Base-by-base conservation (phyloP, 164 flowering plant species). In the Vitis amurensis region DNA sequence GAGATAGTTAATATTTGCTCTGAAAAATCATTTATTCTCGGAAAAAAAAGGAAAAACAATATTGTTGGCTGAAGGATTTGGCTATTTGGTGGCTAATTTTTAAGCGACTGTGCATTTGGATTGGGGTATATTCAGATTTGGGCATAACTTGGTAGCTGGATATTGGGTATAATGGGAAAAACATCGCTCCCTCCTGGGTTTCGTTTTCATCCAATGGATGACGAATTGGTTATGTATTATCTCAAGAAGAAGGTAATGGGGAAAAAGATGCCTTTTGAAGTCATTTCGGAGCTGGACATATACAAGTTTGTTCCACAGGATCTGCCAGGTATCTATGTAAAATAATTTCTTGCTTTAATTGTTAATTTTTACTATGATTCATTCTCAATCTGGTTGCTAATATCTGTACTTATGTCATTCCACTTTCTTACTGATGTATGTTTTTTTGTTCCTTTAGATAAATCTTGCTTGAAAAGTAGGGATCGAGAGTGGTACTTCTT, bases 191-290 rank as follows among this genome's bases (percentile, higher is more conserved):
- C 83, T 48, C 99, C 98, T 0, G 99, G 99, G 1, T 88, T 91
- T 75, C 92, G 99, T 19, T 95, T 95, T 74, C 93, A 89, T 72
- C 98, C 99, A 0, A 90, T 94, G 15, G 92, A 91, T 78, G 89
- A 77, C 31, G 99, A 92, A 76, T 71, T 95, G 65, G 74, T 95
- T 14, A 61, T 67, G 86, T 92, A 71, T 79, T 89, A 89, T 64
- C 79, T 94, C 51, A 85, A 81, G 80, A 89, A 85, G 76, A 92
- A 92, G 70, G 81, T 92, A 3, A 12, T 76, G 73, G 88, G 91
- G 11, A 85, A 80, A 64, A 76, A 69, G 19, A 61, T 87, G 13
- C 55, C 5, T 6, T 59, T 67, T 70, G 77, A 87, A 11, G 85
- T 71, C 29, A 85, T 94, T 65, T 63, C 87, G 0, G 97, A 88